Evolutionary conservation across 495 filamentous ascomycete genomes (phyloP).

Genomic region (Talaromyces borbonicus): DNA sequence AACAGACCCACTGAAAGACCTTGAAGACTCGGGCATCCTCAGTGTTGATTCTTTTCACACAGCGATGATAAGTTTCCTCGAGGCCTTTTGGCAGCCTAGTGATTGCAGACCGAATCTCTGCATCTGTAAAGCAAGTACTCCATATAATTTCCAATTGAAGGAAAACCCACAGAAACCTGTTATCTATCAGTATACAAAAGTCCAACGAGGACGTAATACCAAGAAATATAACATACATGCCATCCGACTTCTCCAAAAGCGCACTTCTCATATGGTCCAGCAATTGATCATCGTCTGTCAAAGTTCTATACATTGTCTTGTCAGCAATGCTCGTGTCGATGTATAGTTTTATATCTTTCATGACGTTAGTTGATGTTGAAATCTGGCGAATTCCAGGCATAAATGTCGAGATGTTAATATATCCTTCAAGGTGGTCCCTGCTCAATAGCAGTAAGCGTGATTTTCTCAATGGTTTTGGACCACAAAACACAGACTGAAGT

Average conservation of each 20-base stretch:
- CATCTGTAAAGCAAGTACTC: slow-evolving; percentile 18
- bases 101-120: slow-evolving; percentile 14
- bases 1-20: slow-evolving; percentile 20
- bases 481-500: slow-evolving; percentile 4
- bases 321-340: slow-evolving; percentile 15
- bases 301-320: slow-evolving; percentile 11
- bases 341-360: slow-evolving; percentile 15
- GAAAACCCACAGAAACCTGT: slow-evolving; percentile 22
- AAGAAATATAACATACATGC: slow-evolving; percentile 11
- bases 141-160: slow-evolving; percentile 23
- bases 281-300: slow-evolving; percentile 13
- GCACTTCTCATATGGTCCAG: slow-evolving; percentile 8
- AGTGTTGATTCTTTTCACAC: slow-evolving; percentile 12
- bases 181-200: not conserved
- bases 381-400: slow-evolving; percentile 14
- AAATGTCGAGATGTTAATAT: slow-evolving; percentile 12
- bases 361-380: slow-evolving; percentile 14
- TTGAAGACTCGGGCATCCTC: slow-evolving; percentile 9
- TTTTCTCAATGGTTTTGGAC: not conserved
- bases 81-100: slow-evolving; percentile 17
- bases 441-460: slow-evolving; percentile 14
- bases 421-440: slow-evolving; percentile 14
- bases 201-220: not conserved
- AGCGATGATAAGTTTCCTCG: slow-evolving; percentile 17
- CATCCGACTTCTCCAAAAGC: slow-evolving; percentile 9